A percentile compares a stretch with the other conserved stretches of the same genome.
Conservation (phyloP, 2,329 filamentous ascomycete species). For the Cadophora luteo-olivacea region DNA sequence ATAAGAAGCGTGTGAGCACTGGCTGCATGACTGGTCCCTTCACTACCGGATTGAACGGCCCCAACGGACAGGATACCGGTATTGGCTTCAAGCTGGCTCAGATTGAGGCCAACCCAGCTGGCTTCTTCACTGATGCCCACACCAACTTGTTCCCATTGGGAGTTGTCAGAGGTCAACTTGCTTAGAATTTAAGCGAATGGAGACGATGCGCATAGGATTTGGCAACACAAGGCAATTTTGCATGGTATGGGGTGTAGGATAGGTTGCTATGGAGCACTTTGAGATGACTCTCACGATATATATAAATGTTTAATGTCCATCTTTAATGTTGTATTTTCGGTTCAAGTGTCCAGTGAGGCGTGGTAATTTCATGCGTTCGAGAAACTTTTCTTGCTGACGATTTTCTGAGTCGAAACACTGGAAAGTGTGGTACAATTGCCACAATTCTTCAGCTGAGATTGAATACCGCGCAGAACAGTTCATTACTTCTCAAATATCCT, state of each 20-base stretch:
- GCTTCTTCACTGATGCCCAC: slow-evolving; percentile 57
- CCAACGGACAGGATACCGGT: slow-evolving; percentile 52
- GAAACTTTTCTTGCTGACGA: too few relatives aligned
- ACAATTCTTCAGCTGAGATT: too few relatives aligned
- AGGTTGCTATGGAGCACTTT: background rate
- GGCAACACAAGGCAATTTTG: background rate
- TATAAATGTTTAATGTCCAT: background rate
- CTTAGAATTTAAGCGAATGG: slow-evolving; percentile 11
- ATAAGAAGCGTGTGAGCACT: slow-evolving; percentile 41
- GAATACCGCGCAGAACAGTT: background rate
- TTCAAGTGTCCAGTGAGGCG: background rate
- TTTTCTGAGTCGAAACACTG: too few relatives aligned
- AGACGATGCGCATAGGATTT: background rate
- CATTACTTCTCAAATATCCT: background rate
- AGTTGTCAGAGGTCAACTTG: slow-evolving; percentile 55
- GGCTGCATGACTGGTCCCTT: slow-evolving; percentile 49
- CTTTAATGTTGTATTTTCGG: background rate
- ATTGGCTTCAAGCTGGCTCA: slow-evolving; percentile 52
- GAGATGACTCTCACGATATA: background rate
- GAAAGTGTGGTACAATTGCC: too few relatives aligned
- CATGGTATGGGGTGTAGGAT: slow-evolving; percentile 2
- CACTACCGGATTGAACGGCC: slow-evolving; percentile 48
- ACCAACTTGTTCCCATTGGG: slow-evolving; percentile 51
- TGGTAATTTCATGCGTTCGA: background rate
- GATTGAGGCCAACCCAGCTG: slow-evolving; percentile 55